These are phyloP conservation scores for Barnettozyma sucrosica DNA, from an alignment of 805 yeast genomes.

Conservation along the genomic window DNA sequence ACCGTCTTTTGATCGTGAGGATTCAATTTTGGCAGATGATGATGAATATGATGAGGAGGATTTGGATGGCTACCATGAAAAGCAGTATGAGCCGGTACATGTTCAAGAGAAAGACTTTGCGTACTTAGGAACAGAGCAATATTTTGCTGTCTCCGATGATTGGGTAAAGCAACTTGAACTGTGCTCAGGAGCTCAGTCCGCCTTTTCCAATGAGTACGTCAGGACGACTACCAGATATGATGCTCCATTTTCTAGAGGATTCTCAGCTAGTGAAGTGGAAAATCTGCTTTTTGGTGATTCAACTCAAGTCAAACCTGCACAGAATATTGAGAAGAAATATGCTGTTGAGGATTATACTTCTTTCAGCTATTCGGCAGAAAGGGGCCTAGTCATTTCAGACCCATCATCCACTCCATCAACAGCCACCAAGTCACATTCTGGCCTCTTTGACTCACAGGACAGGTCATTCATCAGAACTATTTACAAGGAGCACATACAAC, in stretches of 20 bases:
- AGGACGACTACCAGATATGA: constrained; percentile 20
- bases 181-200: constrained; percentile 30
- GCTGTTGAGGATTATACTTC: constrained; percentile 23
- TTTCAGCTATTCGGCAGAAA: constrained; percentile 20
- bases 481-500: constrained; percentile 22
- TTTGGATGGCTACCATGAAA: constrained; percentile 35
- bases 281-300: constrained; percentile 43
- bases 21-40: constrained; percentile 12
- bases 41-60: constrained; percentile 28
- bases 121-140: constrained; percentile 38
- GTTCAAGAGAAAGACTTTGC: constrained; percentile 41
- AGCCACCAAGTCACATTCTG: constrained; percentile 1
- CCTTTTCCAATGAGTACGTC: constrained; percentile 14
- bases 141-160: constrained; percentile 45
- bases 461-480: constrained; percentile 13
- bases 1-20: constrained; percentile 15
- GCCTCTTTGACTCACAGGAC: constrained; percentile 9
- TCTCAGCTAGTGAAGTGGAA: constrained; percentile 37
- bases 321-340: constrained; percentile 26
- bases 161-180: constrained; percentile 63
- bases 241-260: constrained; percentile 18
- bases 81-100: constrained; percentile 65
- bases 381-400: constrained; percentile 12
- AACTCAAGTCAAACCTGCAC: constrained; percentile 28
- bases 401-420: neutral